Base-by-base conservation (phyloP, 2,329 filamentous ascomycete species). In the Talaromyces amestolkiae region DNA sequence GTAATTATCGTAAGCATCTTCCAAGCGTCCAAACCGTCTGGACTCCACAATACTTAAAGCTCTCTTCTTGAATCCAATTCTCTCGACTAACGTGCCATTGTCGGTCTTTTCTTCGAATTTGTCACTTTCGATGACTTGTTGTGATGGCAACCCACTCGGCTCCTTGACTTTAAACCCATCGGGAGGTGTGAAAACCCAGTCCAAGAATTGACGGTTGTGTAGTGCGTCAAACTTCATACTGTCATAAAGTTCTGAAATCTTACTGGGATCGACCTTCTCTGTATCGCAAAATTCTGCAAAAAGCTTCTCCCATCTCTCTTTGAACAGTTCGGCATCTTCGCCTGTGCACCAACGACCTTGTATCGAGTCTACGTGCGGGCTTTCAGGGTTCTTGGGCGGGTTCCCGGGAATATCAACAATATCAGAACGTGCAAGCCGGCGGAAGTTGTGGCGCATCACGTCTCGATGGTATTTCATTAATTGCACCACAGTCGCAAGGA, bases 151-250 rank as follows among this genome's bases (percentile, higher is more conserved):
- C 62, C 27, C 22, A 61, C 15, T 49, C 37, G 66, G 69, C n/a
- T 70, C 71, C 53, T 63, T 75, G 19, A 77, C 88, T 61, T 94
- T 91, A 79, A 96, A 91, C 66, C 84, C 85, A 72, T 87, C 89
- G 39, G 91, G 89, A 1, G 95, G 95, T 17, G 93, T 96, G 72
- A 99, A 99, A 0, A 97, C 90, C 92, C 95, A 98, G 77, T 99
- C 95, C 3, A 99, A 82, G 73, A 99, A 99, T 68, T 93, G 92
- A 2, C 95, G 89, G 75, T 99, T 99, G 79, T 99, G 96, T 15
- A 99, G 84, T 1, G 95, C 95, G 76, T 99, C 95, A 69, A 98
- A 99, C 78, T 99, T 99, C 95, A 99, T 98, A 22, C 94, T 98
- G 77, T 99, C 95, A 77, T 99, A 99, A 2, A 99, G 85, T 80